Conservation (phyloP, 768 basidiomycete species). For the Tremella yokohamensis region DNA sequence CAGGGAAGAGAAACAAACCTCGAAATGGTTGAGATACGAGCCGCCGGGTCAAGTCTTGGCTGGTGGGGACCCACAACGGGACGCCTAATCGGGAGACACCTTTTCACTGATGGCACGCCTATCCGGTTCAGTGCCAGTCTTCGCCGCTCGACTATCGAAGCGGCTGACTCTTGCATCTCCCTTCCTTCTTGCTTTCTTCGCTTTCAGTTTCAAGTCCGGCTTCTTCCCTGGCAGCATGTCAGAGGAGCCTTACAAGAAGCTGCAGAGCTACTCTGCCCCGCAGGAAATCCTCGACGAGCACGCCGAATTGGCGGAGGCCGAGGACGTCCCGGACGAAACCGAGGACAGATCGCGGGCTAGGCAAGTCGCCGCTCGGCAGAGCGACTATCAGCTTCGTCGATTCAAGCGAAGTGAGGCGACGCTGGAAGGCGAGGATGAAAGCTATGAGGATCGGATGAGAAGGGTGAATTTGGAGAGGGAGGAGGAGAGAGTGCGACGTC, state of each 20-base stretch:
- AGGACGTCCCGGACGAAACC: conserved; percentile 60
- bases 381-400: conserved; percentile 88
- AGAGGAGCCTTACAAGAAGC: conserved; percentile 27
- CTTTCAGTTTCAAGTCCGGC: too few relatives aligned
- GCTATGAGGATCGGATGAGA: conserved; percentile 96
- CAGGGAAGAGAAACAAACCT: too few relatives aligned
- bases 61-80: too few relatives aligned
- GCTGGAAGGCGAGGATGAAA: conserved; percentile 66
- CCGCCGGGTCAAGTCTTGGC: too few relatives aligned
- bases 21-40: too few relatives aligned
- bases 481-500: conserved; percentile 73
- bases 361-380: conserved; percentile 88
- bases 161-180: too few relatives aligned
- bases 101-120: too few relatives aligned
- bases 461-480: conserved; percentile 86
- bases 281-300: conserved; percentile 94
- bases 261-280: conserved; percentile 88
- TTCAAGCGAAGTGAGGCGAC: conserved; percentile 72
- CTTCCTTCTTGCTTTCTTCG: too few relatives aligned
- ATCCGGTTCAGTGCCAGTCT: too few relatives aligned
- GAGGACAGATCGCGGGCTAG: conserved; percentile 88
- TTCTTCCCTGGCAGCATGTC: conserved; percentile 14
- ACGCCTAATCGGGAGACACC: too few relatives aligned
- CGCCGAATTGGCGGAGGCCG: conserved; percentile 86
- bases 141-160: too few relatives aligned